Conservation (phyloP, 202 grass and related monocot species). For the Musa balbisiana region DNA sequence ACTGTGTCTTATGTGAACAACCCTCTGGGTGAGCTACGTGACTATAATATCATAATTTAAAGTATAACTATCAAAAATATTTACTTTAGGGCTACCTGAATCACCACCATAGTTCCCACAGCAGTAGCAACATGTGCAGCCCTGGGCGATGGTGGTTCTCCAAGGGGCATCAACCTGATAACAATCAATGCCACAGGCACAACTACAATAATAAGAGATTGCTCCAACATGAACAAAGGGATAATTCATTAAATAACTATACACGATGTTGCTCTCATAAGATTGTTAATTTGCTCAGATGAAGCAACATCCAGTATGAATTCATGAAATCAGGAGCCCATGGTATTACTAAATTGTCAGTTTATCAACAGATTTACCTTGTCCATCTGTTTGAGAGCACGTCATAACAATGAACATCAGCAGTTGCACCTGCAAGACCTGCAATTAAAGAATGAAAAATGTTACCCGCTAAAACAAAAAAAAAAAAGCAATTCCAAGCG, state of each 20-base stretch:
- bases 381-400: conserved; percentile 21
- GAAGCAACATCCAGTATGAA: neutral
- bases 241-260: neutral
- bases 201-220: neutral
- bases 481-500: neutral
- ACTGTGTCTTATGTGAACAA: neutral
- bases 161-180: conserved; percentile 15
- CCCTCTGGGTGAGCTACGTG: too few species aligned
- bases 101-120: conserved; percentile 20
- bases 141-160: conserved; percentile 20
- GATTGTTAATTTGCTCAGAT: neutral
- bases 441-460: conserved; percentile 8
- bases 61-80: neutral
- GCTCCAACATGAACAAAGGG: neutral
- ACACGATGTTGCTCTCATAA: neutral
- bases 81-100: conserved; percentile 6
- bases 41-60: too few species aligned
- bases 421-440: conserved; percentile 24
- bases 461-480: neutral
- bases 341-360: neutral
- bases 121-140: conserved; percentile 25
- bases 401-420: conserved; percentile 23
- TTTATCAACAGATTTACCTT: neutral
- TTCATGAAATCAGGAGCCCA: neutral
- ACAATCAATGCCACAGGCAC: neutral